Base-by-base conservation (phyloP, 2,329 filamentous ascomycete genomes). In the Calonectria hongkongensis region DNA sequence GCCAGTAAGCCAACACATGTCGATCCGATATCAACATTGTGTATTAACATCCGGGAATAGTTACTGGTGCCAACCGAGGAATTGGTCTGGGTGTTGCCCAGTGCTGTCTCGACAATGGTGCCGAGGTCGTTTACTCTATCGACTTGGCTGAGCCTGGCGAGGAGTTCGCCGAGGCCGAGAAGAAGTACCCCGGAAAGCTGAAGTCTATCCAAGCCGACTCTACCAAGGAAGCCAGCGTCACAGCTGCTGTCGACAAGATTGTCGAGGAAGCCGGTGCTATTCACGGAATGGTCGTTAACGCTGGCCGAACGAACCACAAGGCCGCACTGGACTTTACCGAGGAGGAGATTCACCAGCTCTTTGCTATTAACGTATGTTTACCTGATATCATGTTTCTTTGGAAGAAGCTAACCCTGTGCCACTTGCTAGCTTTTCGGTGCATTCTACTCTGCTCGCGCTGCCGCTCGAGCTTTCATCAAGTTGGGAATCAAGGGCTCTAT, bases 221-320 rank as follows among this genome's bases (percentile, higher is more conserved):
- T 1, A 88, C 86, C 7, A 75, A 79, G 8, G 86, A 87, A 70
- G 79, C 82, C 60, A 84, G 81, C 66, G 79, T 88, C 18, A 81
- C 83, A 64, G 81, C 81, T 3, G 86, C 85, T 1, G 78, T 88
- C 27, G 84, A 88, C 48, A 78, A 81, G 68, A 81, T 88, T 36
- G 81, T 86, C 3, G 79, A 79, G 18, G 76, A 81, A 47, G 77
- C 79, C 9, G 85, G 86, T 21, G 81, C 82, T 39, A 82, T 87
- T 69, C 83, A 88, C 76, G 86, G 86, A 65, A 87, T 90, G 81
- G 87, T 89, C 1, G 85, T 84, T n/a, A 89, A 89, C 69, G 88
- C 88, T 0, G 87, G 88, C 9, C 80, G 85, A 9, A 89, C 87
- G 6, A 88, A 89, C 75, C 88, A 89, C 74, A 88, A 89, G 76